These are phyloP conservation scores for Fusarium albosuccineum DNA, from an alignment of 2,329 filamentous ascomycete genomes.

Conservation along the genomic window DNA sequence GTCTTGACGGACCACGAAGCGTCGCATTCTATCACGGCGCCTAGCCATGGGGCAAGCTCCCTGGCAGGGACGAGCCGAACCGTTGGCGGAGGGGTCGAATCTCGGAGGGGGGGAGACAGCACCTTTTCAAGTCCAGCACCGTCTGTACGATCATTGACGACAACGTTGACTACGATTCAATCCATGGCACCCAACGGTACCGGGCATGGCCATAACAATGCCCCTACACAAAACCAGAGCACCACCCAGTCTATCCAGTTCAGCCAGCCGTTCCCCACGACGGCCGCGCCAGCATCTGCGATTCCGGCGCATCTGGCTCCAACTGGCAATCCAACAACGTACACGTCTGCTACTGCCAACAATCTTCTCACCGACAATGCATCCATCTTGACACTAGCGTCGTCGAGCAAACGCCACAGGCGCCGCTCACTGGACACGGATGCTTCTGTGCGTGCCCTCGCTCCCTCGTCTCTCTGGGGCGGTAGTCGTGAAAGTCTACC, in stretches of 20 bases:
- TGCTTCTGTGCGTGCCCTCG: conserved; percentile 86
- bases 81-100: conserved; percentile 73
- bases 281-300: conserved; percentile 74
- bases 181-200: conserved; percentile 73
- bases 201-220: conserved; percentile 50
- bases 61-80: conserved; percentile 81
- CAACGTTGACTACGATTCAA: conserved; percentile 87
- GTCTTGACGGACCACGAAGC: conserved; percentile 87
- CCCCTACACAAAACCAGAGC: conserved; percentile 51
- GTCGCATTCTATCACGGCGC: conserved; percentile 78
- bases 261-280: conserved; percentile 74
- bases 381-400: conserved; percentile 86
- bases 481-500: conserved; percentile 85
- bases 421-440: conserved; percentile 87
- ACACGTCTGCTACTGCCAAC: conserved; percentile 83
- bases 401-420: conserved; percentile 82
- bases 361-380: conserved; percentile 87
- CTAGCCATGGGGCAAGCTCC: conserved; percentile 77
- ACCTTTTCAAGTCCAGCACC: conserved; percentile 88
- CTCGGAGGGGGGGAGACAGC: conserved; percentile 77
- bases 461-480: conserved; percentile 84
- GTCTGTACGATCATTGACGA: conserved; percentile 83
- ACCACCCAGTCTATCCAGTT: conserved; percentile 69
- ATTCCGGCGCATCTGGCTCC: conserved; percentile 78
- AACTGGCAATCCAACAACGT: conserved; percentile 74